A percentile compares a stretch with the other conserved stretches of the same genome.
Evolutionary conservation across 495 filamentous ascomycete genomes (phyloP).

Genomic region (Penicillium manginii): DNA sequence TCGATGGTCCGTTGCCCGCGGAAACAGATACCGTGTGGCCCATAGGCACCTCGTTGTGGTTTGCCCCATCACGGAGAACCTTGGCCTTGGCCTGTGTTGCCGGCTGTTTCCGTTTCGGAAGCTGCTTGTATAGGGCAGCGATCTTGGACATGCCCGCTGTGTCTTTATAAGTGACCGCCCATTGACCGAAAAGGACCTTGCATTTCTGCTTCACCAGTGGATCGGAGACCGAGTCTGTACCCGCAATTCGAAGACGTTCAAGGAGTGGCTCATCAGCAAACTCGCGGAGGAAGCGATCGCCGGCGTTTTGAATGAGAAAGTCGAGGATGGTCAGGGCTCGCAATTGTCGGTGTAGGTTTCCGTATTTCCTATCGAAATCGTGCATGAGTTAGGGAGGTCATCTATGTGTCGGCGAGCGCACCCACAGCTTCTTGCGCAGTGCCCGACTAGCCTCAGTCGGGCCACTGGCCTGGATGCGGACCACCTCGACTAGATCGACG

Average conservation of each 20-base stretch:
- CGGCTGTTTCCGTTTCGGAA: conserved; percentile 68
- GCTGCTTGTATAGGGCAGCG: conserved; percentile 77
- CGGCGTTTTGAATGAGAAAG: conserved; percentile 92
- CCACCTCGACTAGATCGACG: conserved; percentile 89
- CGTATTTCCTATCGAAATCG: conserved; percentile 73
- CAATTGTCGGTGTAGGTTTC: conserved; percentile 87
- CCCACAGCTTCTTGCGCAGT: conserved; percentile 92
- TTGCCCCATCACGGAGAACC: conserved; percentile 73
- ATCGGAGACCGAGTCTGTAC: conserved; percentile 83
- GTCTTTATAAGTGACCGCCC: conserved; percentile 82
- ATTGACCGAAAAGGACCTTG: conserved; percentile 81
- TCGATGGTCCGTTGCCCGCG: conserved; percentile 44
- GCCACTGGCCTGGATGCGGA: conserved; percentile 85
- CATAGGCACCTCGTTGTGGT: conserved; percentile 61
- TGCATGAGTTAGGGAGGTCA: conserved; percentile 15
- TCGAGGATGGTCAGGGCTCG: conserved; percentile 90
- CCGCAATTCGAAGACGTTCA: conserved; percentile 86
- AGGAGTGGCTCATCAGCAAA: conserved; percentile 94
- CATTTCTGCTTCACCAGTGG: conserved; percentile 84
- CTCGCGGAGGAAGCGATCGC: conserved; percentile 78
- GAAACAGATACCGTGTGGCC: conserved; percentile 50
- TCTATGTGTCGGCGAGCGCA: conserved; percentile 14
- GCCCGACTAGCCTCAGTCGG: conserved; percentile 90
- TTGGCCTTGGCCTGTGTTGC: conserved; percentile 74
- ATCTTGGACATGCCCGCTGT: conserved; percentile 81